phyloP scores from a whole-genome alignment of 495 filamentous ascomycete species.

The Peziza echinospora region DNA sequence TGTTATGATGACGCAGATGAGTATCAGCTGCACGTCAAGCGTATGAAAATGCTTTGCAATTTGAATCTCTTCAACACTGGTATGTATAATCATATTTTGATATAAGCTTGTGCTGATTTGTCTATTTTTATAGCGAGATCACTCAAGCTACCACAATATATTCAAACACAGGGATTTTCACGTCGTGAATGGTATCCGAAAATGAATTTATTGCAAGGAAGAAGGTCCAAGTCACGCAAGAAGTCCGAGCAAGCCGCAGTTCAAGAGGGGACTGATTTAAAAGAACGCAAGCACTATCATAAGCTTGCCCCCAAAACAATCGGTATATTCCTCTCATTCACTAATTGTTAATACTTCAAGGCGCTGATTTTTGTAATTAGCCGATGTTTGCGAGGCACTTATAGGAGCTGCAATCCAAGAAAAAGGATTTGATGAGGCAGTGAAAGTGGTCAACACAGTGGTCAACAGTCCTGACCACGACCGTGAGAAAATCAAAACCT shows the following conservation, averaged over 20 bases:
- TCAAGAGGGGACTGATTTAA: no score
- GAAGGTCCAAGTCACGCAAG: constrained; percentile 29
- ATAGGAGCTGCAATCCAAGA: constrained; percentile 70
- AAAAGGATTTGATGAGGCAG: constrained; percentile 52
- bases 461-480: constrained; percentile 46
- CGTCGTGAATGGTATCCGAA: constrained; percentile 23
- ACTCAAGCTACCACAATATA: constrained; percentile 48
- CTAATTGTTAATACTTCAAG: not conserved
- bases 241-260: no score
- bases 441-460: constrained; percentile 58
- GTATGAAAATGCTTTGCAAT: constrained; percentile 87
- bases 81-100: not conserved
- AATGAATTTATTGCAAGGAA: constrained; percentile 35
- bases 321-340: not conserved
- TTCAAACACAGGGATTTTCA: constrained; percentile 65
- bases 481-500: constrained; percentile 29
- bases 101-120: not conserved
- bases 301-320: constrained; percentile 57
- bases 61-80: constrained; percentile 54
- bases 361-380: constrained; percentile 26
- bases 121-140: constrained; percentile 31
- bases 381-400: constrained; percentile 91
- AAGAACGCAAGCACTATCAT: constrained; percentile 29
- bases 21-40: constrained; percentile 68
- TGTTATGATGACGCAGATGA: constrained; percentile 59